Evolutionary conservation across 2,329 filamentous ascomycete species (phyloP).

Genomic region (Ambrosiella beaveri): DNA sequence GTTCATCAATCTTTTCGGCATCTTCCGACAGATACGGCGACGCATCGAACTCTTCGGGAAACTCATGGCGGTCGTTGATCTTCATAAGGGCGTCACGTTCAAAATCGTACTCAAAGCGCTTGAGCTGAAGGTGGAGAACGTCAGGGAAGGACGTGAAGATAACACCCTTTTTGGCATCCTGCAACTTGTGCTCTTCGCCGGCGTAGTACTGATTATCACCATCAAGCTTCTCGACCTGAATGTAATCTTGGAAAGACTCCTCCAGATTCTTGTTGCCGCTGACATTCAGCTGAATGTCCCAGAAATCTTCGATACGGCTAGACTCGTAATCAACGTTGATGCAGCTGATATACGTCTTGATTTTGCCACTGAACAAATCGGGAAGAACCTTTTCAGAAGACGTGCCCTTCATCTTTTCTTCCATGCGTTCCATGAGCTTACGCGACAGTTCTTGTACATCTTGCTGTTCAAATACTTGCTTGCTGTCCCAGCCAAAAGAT

Average conservation of each 20-base stretch:
- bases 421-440: constrained; percentile 92
- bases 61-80: constrained; percentile 85
- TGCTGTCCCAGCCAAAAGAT: constrained; percentile 95
- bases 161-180: constrained; percentile 94
- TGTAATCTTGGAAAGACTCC: constrained; percentile 90
- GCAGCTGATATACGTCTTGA: constrained; percentile 97
- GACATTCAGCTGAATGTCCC: constrained; percentile 97
- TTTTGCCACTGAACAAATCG: constrained; percentile 88
- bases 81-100: constrained; percentile 97
- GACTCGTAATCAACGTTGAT: constrained; percentile 98
- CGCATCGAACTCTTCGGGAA: constrained; percentile 69
- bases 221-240: constrained; percentile 90
- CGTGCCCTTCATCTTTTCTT: constrained; percentile 96
- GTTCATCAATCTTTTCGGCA: constrained; percentile 62
- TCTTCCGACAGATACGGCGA: constrained; percentile 73
- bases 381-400: constrained; percentile 75
- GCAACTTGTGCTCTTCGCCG: constrained; percentile 71
- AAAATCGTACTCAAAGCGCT: constrained; percentile 96
- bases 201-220: constrained; percentile 98
- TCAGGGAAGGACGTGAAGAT: constrained; percentile 94
- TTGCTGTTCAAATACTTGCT: constrained; percentile 96
- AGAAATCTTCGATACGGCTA: constrained; percentile 89
- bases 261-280: constrained; percentile 83
- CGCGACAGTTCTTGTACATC: constrained; percentile 94
- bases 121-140: constrained; percentile 84